A percentile compares a stretch with the other conserved stretches of the same genome.
Conservation (phyloP, 306 rosid genomes). For the Dalbergia cochinchinensis region DNA sequence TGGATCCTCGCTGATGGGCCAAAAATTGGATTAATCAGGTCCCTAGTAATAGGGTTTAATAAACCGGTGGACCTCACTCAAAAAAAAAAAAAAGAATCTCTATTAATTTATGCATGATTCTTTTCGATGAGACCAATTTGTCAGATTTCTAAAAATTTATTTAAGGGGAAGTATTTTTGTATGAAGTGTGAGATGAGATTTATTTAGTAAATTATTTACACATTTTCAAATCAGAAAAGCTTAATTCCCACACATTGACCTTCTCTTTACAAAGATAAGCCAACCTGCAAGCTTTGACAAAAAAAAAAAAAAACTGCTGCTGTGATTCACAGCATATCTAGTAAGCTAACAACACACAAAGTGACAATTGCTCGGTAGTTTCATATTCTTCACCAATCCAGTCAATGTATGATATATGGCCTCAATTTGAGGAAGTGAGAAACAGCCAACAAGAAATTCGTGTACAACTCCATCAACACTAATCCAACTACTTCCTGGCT, state of each 20-base stretch:
- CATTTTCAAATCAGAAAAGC: no score
- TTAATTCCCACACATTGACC: not conserved
- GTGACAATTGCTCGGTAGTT: slow-evolving; percentile 42
- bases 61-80: no score
- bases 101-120: no score
- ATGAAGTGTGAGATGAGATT: no score
- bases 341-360: not conserved
- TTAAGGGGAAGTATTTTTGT: no score
- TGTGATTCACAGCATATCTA: not conserved
- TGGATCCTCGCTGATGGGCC: no score
- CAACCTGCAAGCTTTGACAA: slow-evolving; percentile 9
- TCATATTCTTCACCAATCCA: slow-evolving; percentile 62
- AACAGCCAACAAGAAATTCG: slow-evolving; percentile 62
- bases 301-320: not conserved
- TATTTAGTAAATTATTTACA: no score
- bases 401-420: slow-evolving; percentile 49
- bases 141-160: no score
- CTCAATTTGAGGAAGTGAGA: slow-evolving; percentile 56
- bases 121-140: no score
- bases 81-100: no score
- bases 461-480: slow-evolving; percentile 64
- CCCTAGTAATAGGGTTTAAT: no score
- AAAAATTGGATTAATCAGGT: no score
- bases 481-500: slow-evolving; percentile 74
- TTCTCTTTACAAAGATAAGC: not conserved